Evolutionary conservation across 345 rosid genomes (phyloP).

Genomic region (Excoecaria agallocha): DNA sequence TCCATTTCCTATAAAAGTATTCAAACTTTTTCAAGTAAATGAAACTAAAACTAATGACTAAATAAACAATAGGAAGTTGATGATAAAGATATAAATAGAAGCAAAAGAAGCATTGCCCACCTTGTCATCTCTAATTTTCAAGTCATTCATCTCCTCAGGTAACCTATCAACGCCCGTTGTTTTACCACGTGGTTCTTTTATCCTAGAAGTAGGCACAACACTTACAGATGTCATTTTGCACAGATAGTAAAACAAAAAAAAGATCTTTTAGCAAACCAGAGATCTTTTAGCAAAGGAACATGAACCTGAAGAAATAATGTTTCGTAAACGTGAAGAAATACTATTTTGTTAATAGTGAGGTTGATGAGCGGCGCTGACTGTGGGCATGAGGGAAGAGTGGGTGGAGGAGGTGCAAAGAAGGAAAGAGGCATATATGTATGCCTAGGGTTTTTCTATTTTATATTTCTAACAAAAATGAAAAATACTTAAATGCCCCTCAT

Average conservation of each 20-base stretch:
- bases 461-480: too few relatives aligned
- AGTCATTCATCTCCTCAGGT: constrained; percentile 82
- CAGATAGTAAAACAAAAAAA: constrained; percentile 6
- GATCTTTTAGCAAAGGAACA: too few relatives aligned
- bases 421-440: too few relatives aligned
- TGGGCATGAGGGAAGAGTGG: too few relatives aligned
- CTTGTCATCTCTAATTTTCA: constrained; percentile 91
- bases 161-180: constrained; percentile 62
- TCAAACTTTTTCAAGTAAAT: constrained; percentile 4
- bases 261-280: too few relatives aligned
- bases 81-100: not conserved
- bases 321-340: too few relatives aligned
- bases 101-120: constrained; percentile 26
- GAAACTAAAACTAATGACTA: not conserved
- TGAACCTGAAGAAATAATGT: too few relatives aligned
- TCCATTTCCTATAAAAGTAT: constrained; percentile 61
- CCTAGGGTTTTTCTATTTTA: too few relatives aligned
- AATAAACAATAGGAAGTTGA: not conserved
- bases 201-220: constrained; percentile 48
- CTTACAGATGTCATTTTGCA: constrained; percentile 60
- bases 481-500: too few relatives aligned
- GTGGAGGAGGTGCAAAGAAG: too few relatives aligned
- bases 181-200: constrained; percentile 53
- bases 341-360: too few relatives aligned
- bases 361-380: too few relatives aligned